Conservation (phyloP, 805 yeast genomes). For the Cyberlindnera amylophila region DNA sequence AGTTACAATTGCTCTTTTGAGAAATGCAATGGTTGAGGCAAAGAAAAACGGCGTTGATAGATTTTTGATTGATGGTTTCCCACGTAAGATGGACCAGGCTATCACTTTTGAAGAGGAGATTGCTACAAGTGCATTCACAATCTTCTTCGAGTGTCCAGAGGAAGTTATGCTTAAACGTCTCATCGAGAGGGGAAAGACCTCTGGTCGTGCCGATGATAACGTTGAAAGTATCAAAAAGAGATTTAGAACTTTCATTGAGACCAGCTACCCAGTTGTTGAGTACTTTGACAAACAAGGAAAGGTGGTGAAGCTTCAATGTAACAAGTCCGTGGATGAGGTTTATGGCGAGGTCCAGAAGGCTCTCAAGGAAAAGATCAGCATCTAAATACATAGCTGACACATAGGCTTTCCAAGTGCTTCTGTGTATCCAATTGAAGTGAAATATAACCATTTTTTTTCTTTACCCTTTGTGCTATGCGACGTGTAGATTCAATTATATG, state of each 20-base stretch:
- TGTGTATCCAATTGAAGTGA: no score
- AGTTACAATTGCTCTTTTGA: slow-evolving; percentile 78
- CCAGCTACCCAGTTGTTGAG: slow-evolving; percentile 92
- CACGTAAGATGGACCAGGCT: slow-evolving; percentile 98
- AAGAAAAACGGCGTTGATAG: slow-evolving; percentile 44
- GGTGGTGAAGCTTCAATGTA: slow-evolving; percentile 77
- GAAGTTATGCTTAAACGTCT: slow-evolving; percentile 78
- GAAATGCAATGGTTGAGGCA: slow-evolving; percentile 68
- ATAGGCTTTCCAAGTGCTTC: no score
- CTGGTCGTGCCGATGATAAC: slow-evolving; percentile 93
- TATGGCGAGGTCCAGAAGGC: slow-evolving; percentile 65
- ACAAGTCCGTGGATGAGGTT: slow-evolving; percentile 76
- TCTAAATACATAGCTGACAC: slow-evolving; percentile 1
- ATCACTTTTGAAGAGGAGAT: slow-evolving; percentile 79
- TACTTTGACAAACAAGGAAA: slow-evolving; percentile 67
- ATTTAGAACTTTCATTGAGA: slow-evolving; percentile 78
- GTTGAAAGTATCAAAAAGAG: slow-evolving; percentile 87
- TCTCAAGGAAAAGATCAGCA: slow-evolving; percentile 41
- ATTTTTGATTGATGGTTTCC: slow-evolving; percentile 93
- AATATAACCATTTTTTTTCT: no score
- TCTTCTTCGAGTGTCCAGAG: slow-evolving; percentile 82
- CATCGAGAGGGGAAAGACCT: slow-evolving; percentile 87
- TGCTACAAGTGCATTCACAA: slow-evolving; percentile 65
- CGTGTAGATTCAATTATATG: no score
- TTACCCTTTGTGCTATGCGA: no score